Base-by-base conservation (phyloP, 2,329 filamentous ascomycete genomes). In the Colletotrichum sp. region DNA sequence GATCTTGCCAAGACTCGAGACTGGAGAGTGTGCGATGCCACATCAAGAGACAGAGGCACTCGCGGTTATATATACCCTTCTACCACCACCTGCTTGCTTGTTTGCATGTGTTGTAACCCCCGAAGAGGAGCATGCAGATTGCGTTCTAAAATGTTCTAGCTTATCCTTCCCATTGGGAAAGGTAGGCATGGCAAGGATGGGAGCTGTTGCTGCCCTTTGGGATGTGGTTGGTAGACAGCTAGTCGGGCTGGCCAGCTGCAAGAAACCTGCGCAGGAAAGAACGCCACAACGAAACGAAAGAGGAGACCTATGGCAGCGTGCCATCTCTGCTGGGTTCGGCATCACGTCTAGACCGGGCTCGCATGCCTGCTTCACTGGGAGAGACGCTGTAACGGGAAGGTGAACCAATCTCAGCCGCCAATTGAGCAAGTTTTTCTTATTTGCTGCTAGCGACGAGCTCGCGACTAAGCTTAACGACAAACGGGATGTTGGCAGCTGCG, bases 351-450 rank as follows among this genome's bases (percentile, higher is more conserved):
- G 16, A 13, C 22, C 39, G 25, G 34, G n/a, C 48, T 32, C 43
- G 15, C 18, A n/a, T 28, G 28, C 30, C 28, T 18, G 55, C 55
- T 58, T 28, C 25, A 34, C n/a, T 56, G 43, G 28, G 13, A 27
- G 43, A 12, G 48, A 7, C n/a, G 36, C 65, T 66, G 69, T 52
- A 56, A 64, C 25, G 22, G 70, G 34, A 66, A 66, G 58, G 66
- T 55, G 36, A 62, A 9, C 76, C 76, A 76, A 76, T 77, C n/a
- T 66, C 65, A 27, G 68, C 34, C 73, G 73, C 77, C 77, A 78
- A 79, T 78, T 79, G 79, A 80, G 79, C 79, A 80, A 78, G 78
- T 77, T 77, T 69, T 52, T 22, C n/a, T 52, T 52, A 36, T 68
- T 65, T 65, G 27, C 18, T 43, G n/a, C 65, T 56, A 43, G 58